Percentiles rank a stretch among this genome's conserved stretches.
Evolutionary conservation across 1,139 yeast species (phyloP).

Genomic region (Suhomyces panamericanus): DNA sequence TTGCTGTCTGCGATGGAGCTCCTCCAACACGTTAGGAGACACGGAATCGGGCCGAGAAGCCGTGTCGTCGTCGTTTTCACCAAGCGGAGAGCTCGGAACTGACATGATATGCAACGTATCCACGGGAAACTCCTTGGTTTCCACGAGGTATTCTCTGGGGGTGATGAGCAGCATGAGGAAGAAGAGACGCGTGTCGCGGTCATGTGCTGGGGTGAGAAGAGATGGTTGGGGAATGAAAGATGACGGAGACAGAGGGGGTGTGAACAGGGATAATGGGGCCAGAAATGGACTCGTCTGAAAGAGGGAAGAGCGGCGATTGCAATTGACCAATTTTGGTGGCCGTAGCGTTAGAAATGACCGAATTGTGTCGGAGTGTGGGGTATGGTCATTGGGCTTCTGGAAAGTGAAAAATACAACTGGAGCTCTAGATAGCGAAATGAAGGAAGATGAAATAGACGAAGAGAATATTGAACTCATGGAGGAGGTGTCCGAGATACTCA

Average conservation of each 20-base stretch:
- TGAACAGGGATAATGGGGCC: no score
- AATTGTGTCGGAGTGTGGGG: no score
- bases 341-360: no score
- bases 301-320: no score
- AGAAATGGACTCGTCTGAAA: no score
- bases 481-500: conserved; percentile 18
- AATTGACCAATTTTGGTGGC: no score
- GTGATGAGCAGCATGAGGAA: neutral
- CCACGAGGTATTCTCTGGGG: conserved; percentile 12
- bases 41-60: neutral
- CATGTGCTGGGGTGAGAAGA: no score
- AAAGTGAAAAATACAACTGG: neutral
- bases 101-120: conserved; percentile 15
- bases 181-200: conserved; percentile 3
- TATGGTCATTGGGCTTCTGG: no score
- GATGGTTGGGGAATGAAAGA: no score
- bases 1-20: conserved; percentile 12
- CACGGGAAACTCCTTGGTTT: conserved; percentile 13
- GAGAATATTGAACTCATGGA: conserved; percentile 19
- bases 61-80: neutral
- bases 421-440: no score
- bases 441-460: neutral
- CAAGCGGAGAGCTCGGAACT: conserved; percentile 15
- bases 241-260: no score
- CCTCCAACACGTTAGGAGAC: conserved; percentile 11